Evolutionary conservation across 2,329 filamentous ascomycete species (phyloP).

Genomic region (Trichoderma brevicompactum): DNA sequence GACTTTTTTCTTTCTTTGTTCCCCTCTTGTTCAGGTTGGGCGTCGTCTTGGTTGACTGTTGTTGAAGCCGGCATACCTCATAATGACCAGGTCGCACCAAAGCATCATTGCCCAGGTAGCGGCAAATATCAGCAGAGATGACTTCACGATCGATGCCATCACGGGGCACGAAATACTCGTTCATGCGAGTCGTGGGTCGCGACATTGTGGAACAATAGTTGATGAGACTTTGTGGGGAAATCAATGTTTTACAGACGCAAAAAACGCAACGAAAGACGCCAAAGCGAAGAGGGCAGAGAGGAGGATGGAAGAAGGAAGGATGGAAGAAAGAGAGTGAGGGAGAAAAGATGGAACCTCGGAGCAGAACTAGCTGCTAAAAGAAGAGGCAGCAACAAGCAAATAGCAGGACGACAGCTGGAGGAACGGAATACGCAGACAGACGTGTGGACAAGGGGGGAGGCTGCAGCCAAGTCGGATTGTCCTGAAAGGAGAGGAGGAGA

Average conservation of each 20-base stretch:
- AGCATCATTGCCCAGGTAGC: constrained; percentile 81
- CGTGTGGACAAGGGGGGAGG: constrained; percentile 23
- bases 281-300: constrained; percentile 22
- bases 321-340: neutral
- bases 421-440: constrained; percentile 12
- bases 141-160: constrained; percentile 84
- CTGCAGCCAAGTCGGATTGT: constrained; percentile 16
- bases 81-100: constrained; percentile 75
- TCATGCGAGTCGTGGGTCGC: constrained; percentile 56
- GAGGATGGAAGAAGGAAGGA: constrained; percentile 34
- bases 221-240: neutral
- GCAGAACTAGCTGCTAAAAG: constrained; percentile 22
- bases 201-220: constrained; percentile 27
- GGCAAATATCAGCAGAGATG: constrained; percentile 82
- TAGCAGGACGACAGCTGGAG: constrained; percentile 21
- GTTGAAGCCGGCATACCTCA: constrained; percentile 57
- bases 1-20: too few relatives aligned
- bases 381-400: constrained; percentile 18
- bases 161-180: constrained; percentile 80
- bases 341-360: constrained; percentile 14
- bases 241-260: constrained; percentile 19
- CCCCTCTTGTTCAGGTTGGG: too few relatives aligned
- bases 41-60: neutral
- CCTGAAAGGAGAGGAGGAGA: constrained; percentile 12
- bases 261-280: constrained; percentile 30